Conservation (phyloP, 179 eudicot species). For the Beta corolliflora region DNA sequence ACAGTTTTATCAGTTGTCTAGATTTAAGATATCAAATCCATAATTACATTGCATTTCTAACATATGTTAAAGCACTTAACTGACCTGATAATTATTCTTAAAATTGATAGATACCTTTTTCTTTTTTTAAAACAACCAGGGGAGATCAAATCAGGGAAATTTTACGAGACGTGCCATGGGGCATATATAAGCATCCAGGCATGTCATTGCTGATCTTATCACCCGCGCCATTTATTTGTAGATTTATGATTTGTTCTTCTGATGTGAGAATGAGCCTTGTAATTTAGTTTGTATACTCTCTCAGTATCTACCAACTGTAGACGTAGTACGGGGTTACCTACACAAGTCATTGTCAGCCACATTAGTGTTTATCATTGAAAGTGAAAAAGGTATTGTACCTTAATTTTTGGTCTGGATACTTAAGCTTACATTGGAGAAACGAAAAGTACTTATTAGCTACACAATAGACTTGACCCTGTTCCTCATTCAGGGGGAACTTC, state of each 20-base stretch:
- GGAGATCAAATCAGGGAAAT: slow-evolving; percentile 26
- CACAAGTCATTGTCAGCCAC: too few species aligned
- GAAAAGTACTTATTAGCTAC: not conserved
- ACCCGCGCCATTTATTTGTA: too few species aligned
- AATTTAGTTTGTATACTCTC: too few species aligned
- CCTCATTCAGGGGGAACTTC: slow-evolving; percentile 51
- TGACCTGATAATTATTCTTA: not conserved
- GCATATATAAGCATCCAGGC: too few species aligned
- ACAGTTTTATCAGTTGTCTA: not conserved
- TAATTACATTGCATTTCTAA: not conserved
- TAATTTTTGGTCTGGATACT: not conserved
- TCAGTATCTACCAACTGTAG: too few species aligned
- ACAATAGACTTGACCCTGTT: slow-evolving; percentile 9
- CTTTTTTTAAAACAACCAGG: slow-evolving; percentile 45
- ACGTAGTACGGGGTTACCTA: too few species aligned
- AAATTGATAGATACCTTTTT: slow-evolving; percentile 65
- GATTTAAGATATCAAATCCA: not conserved
- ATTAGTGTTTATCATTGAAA: slow-evolving; percentile 25
- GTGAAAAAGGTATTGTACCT: slow-evolving; percentile 46
- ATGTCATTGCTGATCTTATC: too few species aligned
- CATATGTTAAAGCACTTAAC: too few species aligned
- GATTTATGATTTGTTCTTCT: too few species aligned
- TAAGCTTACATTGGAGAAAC: not conserved
- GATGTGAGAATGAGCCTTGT: too few species aligned
- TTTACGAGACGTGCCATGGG: too few species aligned